Evolutionary conservation across 495 filamentous ascomycete genomes (phyloP), one percentile per base, ranked within the genome.

Genomic region (Aspergillus indologenus): DNA sequence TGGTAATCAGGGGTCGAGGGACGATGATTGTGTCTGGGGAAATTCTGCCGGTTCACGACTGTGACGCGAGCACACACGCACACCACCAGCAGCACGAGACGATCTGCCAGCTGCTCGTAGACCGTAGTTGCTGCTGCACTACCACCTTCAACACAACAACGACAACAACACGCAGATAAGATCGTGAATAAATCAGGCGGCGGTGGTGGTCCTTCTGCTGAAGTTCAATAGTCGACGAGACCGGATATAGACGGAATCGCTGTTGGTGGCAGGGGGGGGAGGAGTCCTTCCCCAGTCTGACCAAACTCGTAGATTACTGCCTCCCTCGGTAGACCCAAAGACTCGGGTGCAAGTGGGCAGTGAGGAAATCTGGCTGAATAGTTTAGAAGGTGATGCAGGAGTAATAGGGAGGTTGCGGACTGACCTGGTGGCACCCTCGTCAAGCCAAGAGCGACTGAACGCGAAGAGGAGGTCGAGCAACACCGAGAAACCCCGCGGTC

Each of bases 401-500:
- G 47, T 11, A 40, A 56, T 21, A 53, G 46, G 40, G 17, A 24
- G 31, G 45, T 51, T 23, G 23, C 43, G 20, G 42, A 61, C 59
- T 56, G 22, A 61, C 53, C 54, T 53, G 53, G 59, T 45, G 53
- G 31, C 47, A 52, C 59, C 21, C 26, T 47, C 15, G 44, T 8
- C 34, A 29, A 21, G 20, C 31, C 42, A 31, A 23, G 12, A 40
- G 34, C 45, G 1, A 24, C 12, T 3, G 54, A 21, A 31, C 26
- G 46, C 43, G 22, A 45, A 12, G 6, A 46, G 48, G 49, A 55
- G 19, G 43, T 21, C 12, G 40, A 50, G 56, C 22, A 31, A 55
- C 24, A 45, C 31, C 31, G 12, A 44, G 45, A 51, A 51, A 44
- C 52, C 52, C 52, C 58, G 46, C 58, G 53, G 47, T 60, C 58